Percentiles rank a stretch among this genome's conserved stretches.
Evolutionary conservation across 2,329 filamentous ascomycete genomes (phyloP).

Genomic region (Mollisiaceae sp.): DNA sequence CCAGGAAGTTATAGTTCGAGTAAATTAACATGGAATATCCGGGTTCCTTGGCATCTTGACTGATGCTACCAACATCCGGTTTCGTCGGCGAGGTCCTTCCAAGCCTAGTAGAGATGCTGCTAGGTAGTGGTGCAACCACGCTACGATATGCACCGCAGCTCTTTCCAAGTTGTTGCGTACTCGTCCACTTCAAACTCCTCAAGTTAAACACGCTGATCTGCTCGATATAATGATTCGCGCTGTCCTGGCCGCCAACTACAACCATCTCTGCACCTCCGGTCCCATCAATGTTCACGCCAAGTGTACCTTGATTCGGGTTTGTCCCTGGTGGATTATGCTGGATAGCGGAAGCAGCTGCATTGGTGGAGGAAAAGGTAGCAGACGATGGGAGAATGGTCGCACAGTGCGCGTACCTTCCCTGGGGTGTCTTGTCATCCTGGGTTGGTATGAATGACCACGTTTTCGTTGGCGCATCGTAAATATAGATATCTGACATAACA

Average conservation of each 20-base stretch:
- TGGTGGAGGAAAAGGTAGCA: conserved; percentile 82
- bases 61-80: conserved; percentile 48
- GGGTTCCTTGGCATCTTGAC: conserved; percentile 60
- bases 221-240: conserved; percentile 98
- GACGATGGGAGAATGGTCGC: conserved; percentile 90
- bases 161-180: conserved; percentile 82
- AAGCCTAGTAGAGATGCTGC: conserved; percentile 67
- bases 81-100: conserved; percentile 57
- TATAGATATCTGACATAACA: conserved; percentile 97
- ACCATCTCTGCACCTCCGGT: conserved; percentile 95
- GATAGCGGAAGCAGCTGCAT: conserved; percentile 82
- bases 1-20: conserved; percentile 98
- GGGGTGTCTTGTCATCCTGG: conserved; percentile 70
- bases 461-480: conserved; percentile 83
- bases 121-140: conserved; percentile 84
- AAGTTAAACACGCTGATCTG: conserved; percentile 99
- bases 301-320: conserved; percentile 85
- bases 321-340: conserved; percentile 84
- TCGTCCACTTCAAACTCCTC: conserved; percentile 93
- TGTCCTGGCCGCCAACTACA: conserved; percentile 94
- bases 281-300: conserved; percentile 89
- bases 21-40: conserved; percentile 90
- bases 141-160: conserved; percentile 97
- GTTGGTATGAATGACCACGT: conserved; percentile 86
- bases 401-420: conserved; percentile 96